These are phyloP conservation scores for Mycena belliarum DNA, from an alignment of 768 basidiomycete species.

Conservation along the genomic window DNA sequence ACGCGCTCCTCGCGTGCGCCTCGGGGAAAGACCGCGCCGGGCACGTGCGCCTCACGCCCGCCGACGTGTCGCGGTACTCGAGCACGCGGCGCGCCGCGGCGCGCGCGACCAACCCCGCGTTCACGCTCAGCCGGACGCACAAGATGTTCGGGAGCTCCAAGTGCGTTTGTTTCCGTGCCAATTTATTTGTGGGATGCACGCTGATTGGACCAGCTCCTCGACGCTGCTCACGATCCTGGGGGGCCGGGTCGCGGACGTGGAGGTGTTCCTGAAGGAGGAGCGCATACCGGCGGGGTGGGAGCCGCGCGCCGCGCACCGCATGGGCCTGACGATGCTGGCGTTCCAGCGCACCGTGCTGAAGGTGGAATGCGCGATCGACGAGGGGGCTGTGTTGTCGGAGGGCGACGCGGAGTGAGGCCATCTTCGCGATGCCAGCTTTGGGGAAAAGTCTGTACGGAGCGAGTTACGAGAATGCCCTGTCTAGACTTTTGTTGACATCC, in stretches of 20 bases:
- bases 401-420: too few relatives aligned
- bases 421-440: too few relatives aligned
- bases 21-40: conserved; percentile 39
- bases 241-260: conserved; percentile 56
- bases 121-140: conserved; percentile 49
- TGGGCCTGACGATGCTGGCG: conserved; percentile 58
- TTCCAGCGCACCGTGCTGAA: conserved; percentile 53
- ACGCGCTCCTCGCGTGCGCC: conserved; percentile 42
- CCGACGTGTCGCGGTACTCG: conserved; percentile 42
- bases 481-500: too few relatives aligned
- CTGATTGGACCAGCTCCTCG: conserved; percentile 45
- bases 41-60: conserved; percentile 33
- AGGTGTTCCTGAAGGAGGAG: conserved; percentile 63
- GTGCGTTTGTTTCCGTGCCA: conserved; percentile 42
- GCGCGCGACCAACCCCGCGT: conserved; percentile 54
- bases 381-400: too few relatives aligned
- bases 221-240: conserved; percentile 69
- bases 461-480: too few relatives aligned
- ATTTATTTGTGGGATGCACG: neutral
- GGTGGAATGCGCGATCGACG: conserved; percentile 41
- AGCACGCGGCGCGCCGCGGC: conserved; percentile 49
- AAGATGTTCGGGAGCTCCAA: conserved; percentile 64
- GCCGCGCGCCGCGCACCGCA: conserved; percentile 49
- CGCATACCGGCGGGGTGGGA: conserved; percentile 75
- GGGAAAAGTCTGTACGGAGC: too few relatives aligned